Evolutionary conservation across 2,329 filamentous ascomycete genomes (phyloP), one percentile per base, ranked within the genome.

Genomic region (Pseudogymnoascus verrucosus): DNA sequence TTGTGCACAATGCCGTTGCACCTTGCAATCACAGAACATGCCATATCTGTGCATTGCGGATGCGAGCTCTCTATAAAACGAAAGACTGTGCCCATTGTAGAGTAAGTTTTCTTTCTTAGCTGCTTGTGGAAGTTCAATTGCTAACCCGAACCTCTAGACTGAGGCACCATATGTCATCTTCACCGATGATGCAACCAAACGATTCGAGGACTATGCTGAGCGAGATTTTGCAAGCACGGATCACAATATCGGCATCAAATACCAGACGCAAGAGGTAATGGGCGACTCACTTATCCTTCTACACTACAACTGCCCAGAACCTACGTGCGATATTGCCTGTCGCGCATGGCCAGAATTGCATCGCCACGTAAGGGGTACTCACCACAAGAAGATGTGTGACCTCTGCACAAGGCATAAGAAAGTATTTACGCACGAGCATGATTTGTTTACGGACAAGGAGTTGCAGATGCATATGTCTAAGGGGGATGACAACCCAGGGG

Each of bases 11-110:
- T 70, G 89, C 93, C 8, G 86, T 99, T 68, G 87, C 93, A 34
- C 93, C 95, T 19, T 99, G 95, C 78, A 98, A 97, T 76, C 95
- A 99, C 77, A 85, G 90, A 64, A 97, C 93, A 60, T 99, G 95
- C 74, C 95, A 99, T 77, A 96, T 98, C 68, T 99, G 95, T 76
- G 89, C 92, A 8, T 78, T 99, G 69, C 85, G 95, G 65, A 85
- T 98, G 84, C 85, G 95, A 70, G 95, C 93, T 0, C 79, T 99
- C 51, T 99, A 98, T 78, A 98, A 97, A 80, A 96, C 88, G 65
- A 96, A 96, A 76, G 90, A 93, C 68, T 99, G 95, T 76, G 90
- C 93, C n/a, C 93, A 98, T 76, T 99, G 95, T 74, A 83, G 95
- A 72, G 90, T 93, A 82, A 69, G 88, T 80, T 28, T 59, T 16